These are phyloP conservation scores for Mortierella hygrophila DNA, from an alignment of 192 early-diverging fungal species.

Conservation along the genomic window DNA sequence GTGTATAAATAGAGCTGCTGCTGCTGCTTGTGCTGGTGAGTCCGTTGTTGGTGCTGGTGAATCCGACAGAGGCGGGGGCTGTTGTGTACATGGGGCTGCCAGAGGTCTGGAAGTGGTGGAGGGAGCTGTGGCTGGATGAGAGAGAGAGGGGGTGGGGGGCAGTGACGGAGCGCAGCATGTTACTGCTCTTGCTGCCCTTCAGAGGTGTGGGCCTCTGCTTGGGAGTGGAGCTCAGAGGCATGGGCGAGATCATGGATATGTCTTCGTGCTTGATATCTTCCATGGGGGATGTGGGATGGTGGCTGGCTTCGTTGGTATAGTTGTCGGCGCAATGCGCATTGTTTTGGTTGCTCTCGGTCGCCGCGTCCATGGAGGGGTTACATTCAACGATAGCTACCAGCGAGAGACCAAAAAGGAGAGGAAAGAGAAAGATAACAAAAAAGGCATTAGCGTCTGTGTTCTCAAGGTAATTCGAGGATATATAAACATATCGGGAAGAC, in stretches of 20 bases:
- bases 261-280: constrained; percentile 45
- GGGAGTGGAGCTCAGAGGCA: constrained; percentile 4
- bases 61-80: constrained; percentile 9
- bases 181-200: constrained; percentile 49
- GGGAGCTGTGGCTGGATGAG: constrained; percentile 24
- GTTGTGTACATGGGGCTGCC: constrained; percentile 30
- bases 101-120: constrained; percentile 46
- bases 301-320: not conserved
- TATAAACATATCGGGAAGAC: not conserved
- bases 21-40: constrained; percentile 19
- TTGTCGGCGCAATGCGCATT: constrained; percentile 12
- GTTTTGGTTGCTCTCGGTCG: constrained; percentile 20
- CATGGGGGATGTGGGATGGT: constrained; percentile 22
- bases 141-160: constrained; percentile 41
- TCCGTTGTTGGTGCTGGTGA: constrained; percentile 10
- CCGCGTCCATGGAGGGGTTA: constrained; percentile 22
- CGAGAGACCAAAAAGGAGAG: not conserved
- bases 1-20: constrained; percentile 14
- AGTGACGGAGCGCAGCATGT: constrained; percentile 40
- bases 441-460: constrained; percentile 3
- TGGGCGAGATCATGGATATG: constrained; percentile 17
- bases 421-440: not conserved
- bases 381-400: constrained; percentile 26
- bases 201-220: constrained; percentile 27
- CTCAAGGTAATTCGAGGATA: not conserved